Conservation (phyloP, 2,329 filamentous ascomycete genomes). For the Metarhizium sp. region DNA sequence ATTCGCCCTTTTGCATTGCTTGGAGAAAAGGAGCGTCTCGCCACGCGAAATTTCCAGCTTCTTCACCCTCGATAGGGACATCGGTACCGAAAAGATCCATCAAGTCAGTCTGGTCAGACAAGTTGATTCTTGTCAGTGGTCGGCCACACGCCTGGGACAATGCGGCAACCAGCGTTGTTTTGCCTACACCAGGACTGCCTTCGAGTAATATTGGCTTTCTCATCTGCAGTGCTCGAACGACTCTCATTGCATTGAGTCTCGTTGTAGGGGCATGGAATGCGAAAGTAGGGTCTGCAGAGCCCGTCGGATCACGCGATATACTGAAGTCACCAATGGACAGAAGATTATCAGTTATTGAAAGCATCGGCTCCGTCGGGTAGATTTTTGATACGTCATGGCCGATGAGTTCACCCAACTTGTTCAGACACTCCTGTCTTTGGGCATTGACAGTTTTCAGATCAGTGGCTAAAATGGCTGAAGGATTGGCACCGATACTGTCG, state of each 20-base stretch:
- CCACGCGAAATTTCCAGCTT: constrained; percentile 88
- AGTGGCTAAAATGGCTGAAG: constrained; percentile 73
- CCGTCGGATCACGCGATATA: constrained; percentile 42
- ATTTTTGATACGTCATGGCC: constrained; percentile 49
- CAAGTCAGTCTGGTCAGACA: constrained; percentile 95
- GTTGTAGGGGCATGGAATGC: constrained; percentile 87
- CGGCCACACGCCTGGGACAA: constrained; percentile 72
- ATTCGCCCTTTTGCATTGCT: constrained; percentile 93
- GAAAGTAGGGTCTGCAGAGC: constrained; percentile 23
- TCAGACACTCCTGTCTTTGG: constrained; percentile 65
- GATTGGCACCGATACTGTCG: constrained; percentile 90
- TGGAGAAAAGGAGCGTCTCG: constrained; percentile 89
- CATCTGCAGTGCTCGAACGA: constrained; percentile 80
- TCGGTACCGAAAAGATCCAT: constrained; percentile 98
- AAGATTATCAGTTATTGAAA: constrained; percentile 40
- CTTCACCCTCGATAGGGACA: constrained; percentile 86
- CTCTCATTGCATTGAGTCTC: constrained; percentile 78
- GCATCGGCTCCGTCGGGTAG: constrained; percentile 54
- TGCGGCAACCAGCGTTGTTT: constrained; percentile 86
- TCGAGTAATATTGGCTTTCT: constrained; percentile 88
- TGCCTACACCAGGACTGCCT: constrained; percentile 95
- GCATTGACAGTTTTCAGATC: constrained; percentile 58
- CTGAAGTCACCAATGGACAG: constrained; percentile 69
- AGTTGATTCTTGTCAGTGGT: constrained; percentile 84
- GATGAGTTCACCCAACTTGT: constrained; percentile 61